These are phyloP conservation scores for Rhizopogon vinicolor DNA, from an alignment of 768 basidiomycete genomes.

Conservation along the genomic window DNA sequence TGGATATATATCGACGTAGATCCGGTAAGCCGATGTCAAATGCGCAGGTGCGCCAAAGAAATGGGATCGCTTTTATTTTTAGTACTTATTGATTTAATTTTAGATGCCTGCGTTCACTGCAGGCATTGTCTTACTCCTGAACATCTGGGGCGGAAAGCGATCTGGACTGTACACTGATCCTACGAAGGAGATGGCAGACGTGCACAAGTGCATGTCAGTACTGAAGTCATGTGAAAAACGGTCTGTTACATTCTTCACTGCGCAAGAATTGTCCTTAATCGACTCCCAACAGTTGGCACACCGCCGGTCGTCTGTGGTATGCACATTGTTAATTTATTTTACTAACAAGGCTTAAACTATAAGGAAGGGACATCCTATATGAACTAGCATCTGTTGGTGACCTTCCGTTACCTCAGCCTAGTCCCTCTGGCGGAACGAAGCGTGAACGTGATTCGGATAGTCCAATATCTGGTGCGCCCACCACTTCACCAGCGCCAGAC, in stretches of 20 bases:
- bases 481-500: slow-evolving; percentile 8
- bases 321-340: slow-evolving; percentile 7
- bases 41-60: slow-evolving; percentile 23
- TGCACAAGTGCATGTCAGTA: slow-evolving; percentile 43
- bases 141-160: slow-evolving; percentile 50
- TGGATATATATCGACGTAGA: slow-evolving; percentile 51
- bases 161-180: slow-evolving; percentile 37
- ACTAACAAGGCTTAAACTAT: background rate
- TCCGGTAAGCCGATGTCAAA: slow-evolving; percentile 17
- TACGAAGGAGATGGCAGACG: slow-evolving; percentile 43
- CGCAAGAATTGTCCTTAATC: background rate
- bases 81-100: background rate
- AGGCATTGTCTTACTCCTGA: slow-evolving; percentile 49
- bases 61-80: background rate
- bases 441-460: slow-evolving; percentile 60
- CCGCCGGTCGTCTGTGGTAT: slow-evolving; percentile 45
- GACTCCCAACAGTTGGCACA: slow-evolving; percentile 35
- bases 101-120: slow-evolving; percentile 42
- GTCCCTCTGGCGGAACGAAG: slow-evolving; percentile 49
- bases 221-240: slow-evolving; percentile 31
- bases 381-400: slow-evolving; percentile 71
- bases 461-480: slow-evolving; percentile 20
- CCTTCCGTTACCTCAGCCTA: slow-evolving; percentile 57
- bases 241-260: slow-evolving; percentile 17
- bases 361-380: slow-evolving; percentile 62